Conservation (phyloP, 305 asterid genomes). For the Ilex paraguariensis region DNA sequence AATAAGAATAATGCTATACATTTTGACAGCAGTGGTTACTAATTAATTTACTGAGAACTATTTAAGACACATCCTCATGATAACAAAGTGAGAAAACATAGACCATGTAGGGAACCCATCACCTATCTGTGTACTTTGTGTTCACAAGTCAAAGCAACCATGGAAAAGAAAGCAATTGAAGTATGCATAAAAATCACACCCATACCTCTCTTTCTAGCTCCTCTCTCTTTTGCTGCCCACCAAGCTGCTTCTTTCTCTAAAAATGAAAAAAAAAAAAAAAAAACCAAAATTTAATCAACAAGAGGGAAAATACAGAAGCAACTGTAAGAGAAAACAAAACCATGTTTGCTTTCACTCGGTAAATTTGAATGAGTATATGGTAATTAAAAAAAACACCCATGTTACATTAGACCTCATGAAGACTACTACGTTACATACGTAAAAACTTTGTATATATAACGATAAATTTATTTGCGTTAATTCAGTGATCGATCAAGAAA, state of each 20-base stretch:
- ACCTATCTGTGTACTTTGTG: background rate
- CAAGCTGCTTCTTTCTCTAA: conserved; percentile 45
- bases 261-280: background rate
- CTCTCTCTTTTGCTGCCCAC: conserved; percentile 50
- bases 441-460: no score
- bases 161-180: background rate
- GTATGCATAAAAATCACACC: conserved; percentile 12
- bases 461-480: no score
- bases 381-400: background rate
- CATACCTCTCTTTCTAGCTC: conserved; percentile 80
- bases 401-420: no score
- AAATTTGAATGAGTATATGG: background rate
- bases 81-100: background rate
- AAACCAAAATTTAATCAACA: background rate
- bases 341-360: background rate
- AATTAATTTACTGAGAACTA: no score
- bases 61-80: background rate
- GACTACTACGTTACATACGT: no score
- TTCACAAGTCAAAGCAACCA: background rate
- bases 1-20: no score
- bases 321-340: no score
- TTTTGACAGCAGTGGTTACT: no score
- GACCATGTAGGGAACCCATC: background rate
- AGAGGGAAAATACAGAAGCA: no score
- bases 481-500: no score